These are phyloP conservation scores for Boletus reticulatus DNA, from an alignment of 768 basidiomycete species.

Conservation along the genomic window DNA sequence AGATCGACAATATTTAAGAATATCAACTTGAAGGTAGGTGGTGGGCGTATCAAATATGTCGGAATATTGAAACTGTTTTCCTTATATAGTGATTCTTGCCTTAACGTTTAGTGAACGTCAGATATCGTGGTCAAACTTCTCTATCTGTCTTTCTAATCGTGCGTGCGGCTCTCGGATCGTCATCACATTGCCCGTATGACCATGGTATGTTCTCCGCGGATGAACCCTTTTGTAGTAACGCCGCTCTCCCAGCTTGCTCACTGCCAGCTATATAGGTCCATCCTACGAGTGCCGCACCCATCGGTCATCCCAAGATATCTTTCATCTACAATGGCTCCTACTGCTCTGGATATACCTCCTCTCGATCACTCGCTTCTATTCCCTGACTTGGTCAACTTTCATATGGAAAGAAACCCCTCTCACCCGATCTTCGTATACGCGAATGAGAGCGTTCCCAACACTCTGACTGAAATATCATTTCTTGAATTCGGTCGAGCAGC, in stretches of 20 bases:
- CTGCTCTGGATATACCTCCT: slow-evolving; percentile 13
- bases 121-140: too few species aligned
- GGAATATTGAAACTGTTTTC: too few species aligned
- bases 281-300: neutral
- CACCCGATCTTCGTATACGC: slow-evolving; percentile 20
- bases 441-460: slow-evolving; percentile 7
- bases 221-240: neutral
- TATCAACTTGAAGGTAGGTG: too few species aligned
- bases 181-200: neutral
- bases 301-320: neutral
- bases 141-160: neutral
- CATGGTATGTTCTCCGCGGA: neutral
- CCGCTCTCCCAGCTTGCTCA: neutral
- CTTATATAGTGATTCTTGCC: too few species aligned
- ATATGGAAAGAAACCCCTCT: slow-evolving; percentile 24
- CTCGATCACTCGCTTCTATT: slow-evolving; percentile 23
- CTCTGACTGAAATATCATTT: slow-evolving; percentile 20
- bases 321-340: slow-evolving; percentile 2
- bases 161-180: neutral
- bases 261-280: slow-evolving; percentile 12
- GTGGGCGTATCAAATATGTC: too few species aligned
- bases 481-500: slow-evolving; percentile 29
- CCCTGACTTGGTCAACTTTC: slow-evolving; percentile 26
- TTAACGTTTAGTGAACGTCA: too few species aligned
- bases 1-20: too few species aligned